phyloP scores from a whole-genome alignment of 345 rosid genomes.

The Salix arbutifolia region DNA sequence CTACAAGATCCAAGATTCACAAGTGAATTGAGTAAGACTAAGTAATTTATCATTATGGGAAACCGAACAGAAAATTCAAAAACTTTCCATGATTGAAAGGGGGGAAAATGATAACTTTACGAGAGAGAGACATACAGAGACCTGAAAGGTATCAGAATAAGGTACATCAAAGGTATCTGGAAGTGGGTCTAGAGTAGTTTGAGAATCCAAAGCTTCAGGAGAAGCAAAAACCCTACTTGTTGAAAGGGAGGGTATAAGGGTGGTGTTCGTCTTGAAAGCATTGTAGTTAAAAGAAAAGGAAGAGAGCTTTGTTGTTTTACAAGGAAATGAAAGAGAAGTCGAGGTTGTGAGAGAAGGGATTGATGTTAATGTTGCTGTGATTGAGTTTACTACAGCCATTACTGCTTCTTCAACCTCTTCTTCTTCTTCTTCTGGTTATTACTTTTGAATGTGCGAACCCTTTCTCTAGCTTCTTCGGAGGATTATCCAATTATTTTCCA shows the following conservation, averaged over 20 bases:
- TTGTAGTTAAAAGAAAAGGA: constrained; percentile 21
- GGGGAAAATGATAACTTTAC: background rate
- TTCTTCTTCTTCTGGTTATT: background rate
- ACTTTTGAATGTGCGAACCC: background rate
- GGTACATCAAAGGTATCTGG: constrained; percentile 36
- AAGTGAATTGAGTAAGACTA: background rate
- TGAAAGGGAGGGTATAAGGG: constrained; percentile 36
- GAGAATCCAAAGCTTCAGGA: constrained; percentile 52
- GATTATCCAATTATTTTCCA: constrained; percentile 19
- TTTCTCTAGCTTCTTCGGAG: background rate
- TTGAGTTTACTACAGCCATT: constrained; percentile 55
- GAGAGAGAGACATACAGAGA: constrained; percentile 13
- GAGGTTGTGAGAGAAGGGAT: constrained; percentile 43
- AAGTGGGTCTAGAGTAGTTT: constrained; percentile 18
- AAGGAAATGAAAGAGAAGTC: constrained; percentile 31
- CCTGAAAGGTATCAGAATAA: constrained; percentile 42
- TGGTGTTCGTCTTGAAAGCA: constrained; percentile 11
- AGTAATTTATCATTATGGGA: background rate
- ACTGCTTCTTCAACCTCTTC: constrained; percentile 6
- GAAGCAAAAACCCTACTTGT: constrained; percentile 51
- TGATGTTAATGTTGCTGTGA: constrained; percentile 44
- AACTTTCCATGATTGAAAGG: background rate
- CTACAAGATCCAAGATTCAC: constrained; percentile 24
- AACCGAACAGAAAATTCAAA: background rate
- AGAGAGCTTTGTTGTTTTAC: constrained; percentile 33